Evolutionary conservation across 305 asterid genomes (phyloP).

Genomic region (Fraxinus ornus): DNA sequence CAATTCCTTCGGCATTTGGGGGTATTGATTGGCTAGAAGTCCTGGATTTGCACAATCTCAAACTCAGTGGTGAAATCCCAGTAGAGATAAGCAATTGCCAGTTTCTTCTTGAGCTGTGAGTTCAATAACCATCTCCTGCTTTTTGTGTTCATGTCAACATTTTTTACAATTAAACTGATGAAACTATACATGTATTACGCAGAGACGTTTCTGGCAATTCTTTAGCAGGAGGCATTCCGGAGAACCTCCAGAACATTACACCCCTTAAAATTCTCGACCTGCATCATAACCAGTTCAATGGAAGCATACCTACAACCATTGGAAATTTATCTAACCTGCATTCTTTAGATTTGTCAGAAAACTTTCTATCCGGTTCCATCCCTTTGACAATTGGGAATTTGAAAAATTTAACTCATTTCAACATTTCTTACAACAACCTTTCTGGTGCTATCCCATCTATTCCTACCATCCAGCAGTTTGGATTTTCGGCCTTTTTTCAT

Average conservation of each 20-base stretch:
- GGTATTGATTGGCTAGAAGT: constrained; percentile 79
- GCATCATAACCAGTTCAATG: constrained; percentile 60
- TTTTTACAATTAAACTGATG: constrained; percentile 11
- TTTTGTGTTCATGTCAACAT: background rate
- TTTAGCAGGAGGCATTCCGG: constrained; percentile 58
- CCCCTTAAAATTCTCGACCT: constrained; percentile 68
- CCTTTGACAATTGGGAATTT: constrained; percentile 55
- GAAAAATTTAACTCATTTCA: constrained; percentile 56
- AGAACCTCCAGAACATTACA: constrained; percentile 58
- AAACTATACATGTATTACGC: constrained; percentile 28
- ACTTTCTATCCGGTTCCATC: constrained; percentile 54
- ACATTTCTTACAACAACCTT: constrained; percentile 74
- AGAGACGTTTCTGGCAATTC: constrained; percentile 74
- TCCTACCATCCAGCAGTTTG: constrained; percentile 56
- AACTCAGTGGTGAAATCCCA: constrained; percentile 69
- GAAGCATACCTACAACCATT: constrained; percentile 59
- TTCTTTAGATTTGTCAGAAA: constrained; percentile 65
- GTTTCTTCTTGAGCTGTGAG: constrained; percentile 88
- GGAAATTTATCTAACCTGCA: constrained; percentile 66
- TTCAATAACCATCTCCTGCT: constrained; percentile 16
- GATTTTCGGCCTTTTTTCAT: constrained; percentile 59
- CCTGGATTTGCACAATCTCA: constrained; percentile 67
- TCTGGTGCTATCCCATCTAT: constrained; percentile 69
- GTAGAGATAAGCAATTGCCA: constrained; percentile 63
- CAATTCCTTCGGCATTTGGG: background rate